Percentiles rank a stretch among this genome's conserved stretches.
Conservation (phyloP, 768 basidiomycete species). For the Lyophyllum semitale region DNA sequence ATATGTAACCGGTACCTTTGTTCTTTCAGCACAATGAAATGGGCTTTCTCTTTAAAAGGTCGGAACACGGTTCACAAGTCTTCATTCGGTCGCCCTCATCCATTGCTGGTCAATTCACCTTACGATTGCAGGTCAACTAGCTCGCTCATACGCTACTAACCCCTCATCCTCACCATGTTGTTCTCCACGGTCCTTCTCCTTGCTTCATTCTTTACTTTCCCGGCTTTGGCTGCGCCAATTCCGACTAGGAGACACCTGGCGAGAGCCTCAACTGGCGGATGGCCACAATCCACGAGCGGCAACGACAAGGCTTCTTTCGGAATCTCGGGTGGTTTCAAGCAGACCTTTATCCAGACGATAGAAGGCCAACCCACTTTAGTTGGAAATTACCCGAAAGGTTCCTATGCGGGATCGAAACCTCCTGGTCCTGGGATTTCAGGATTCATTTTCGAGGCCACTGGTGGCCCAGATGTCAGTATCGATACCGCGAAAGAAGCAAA, state of each 20-base stretch:
- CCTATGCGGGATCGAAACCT: conserved; percentile 12
- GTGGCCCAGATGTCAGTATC: conserved; percentile 49
- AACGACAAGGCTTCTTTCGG: conserved; percentile 5
- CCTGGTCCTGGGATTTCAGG: conserved; percentile 1
- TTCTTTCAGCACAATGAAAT: too few species aligned
- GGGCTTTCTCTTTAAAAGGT: not conserved
- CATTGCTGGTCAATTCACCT: conserved; percentile 15
- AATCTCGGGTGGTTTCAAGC: conserved; percentile 3
- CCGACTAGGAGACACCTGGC: not conserved
- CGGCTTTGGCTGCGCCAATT: conserved; percentile 13
- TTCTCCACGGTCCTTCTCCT: conserved; percentile 7
- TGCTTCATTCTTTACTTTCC: conserved; percentile 2
- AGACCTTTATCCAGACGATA: not conserved
- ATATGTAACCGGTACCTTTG: too few species aligned
- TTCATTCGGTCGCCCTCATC: conserved; percentile 12
- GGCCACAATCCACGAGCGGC: not conserved
- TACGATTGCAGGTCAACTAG: conserved; percentile 19
- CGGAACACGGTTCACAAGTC: not conserved
- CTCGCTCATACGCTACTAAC: conserved; percentile 5
- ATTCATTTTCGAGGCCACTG: conserved; percentile 58
- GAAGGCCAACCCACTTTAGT: conserved; percentile 1
- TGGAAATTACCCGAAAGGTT: conserved; percentile 11
- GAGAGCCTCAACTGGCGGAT: conserved; percentile 3
- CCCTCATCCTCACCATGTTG: conserved; percentile 2
- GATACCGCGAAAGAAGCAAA: conserved; percentile 65